A percentile compares a stretch with the other conserved stretches of the same genome.
phyloP scores from a whole-genome alignment of 2,329 filamentous ascomycete species.

The Xylaria sp. region DNA sequence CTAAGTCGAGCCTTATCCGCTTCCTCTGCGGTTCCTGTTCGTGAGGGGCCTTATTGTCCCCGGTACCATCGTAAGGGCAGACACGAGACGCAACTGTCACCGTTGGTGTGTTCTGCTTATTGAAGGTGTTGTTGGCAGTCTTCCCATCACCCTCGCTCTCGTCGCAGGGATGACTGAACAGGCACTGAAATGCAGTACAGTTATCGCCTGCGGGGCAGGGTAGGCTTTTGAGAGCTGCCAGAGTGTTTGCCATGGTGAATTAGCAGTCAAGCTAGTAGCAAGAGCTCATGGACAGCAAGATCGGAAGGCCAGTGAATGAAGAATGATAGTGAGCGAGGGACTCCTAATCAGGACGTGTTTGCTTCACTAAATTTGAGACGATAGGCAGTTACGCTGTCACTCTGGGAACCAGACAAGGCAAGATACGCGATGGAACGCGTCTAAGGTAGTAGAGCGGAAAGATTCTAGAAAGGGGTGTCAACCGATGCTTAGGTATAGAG shows the following conservation, averaged over 20 bases:
- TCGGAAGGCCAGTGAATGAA: slow-evolving; percentile 2
- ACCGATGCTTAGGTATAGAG: not conserved
- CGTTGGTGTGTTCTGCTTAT: not conserved
- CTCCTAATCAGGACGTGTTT: slow-evolving; percentile 3
- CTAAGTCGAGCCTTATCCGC: slow-evolving; percentile 43
- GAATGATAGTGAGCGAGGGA: slow-evolving; percentile 4
- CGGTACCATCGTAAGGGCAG: slow-evolving; percentile 11
- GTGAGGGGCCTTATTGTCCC: slow-evolving; percentile 21
- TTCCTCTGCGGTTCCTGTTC: slow-evolving; percentile 44
- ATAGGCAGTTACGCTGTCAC: slow-evolving; percentile 24
- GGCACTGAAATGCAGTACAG: slow-evolving; percentile 62
- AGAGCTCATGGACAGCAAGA: not conserved
- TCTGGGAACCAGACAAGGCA: not conserved
- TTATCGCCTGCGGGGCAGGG: slow-evolving; percentile 61
- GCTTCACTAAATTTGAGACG: slow-evolving; percentile 13
- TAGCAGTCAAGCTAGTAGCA: not conserved
- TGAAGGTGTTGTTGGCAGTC: slow-evolving; percentile 23
- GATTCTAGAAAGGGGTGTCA: not conserved
- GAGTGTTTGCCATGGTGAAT: slow-evolving; percentile 45
- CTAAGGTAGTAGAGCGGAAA: slow-evolving; percentile 2
- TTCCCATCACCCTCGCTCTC: slow-evolving; percentile 37
- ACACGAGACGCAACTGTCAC: slow-evolving; percentile 21
- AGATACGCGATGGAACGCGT: not conserved
- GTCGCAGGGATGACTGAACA: slow-evolving; percentile 60
- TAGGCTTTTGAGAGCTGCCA: slow-evolving; percentile 58